phyloP scores from a whole-genome alignment of 176 grass and related monocot species.

The Oryza brachyantha region DNA sequence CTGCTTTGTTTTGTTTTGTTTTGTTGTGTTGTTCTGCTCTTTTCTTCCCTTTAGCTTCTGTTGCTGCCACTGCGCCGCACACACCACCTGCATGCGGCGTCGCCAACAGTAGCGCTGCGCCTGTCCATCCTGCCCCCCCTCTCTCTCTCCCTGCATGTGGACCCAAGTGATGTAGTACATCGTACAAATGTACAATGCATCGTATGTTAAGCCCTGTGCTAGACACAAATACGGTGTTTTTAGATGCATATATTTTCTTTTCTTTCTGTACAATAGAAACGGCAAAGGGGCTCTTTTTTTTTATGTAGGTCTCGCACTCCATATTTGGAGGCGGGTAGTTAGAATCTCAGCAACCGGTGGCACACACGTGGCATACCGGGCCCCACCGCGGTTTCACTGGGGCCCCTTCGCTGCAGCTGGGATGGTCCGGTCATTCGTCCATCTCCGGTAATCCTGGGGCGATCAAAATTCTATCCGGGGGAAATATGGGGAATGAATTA shows the following conservation, averaged over 20 bases:
- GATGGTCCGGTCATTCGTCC: not conserved
- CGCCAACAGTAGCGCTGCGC: not conserved
- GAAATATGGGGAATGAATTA: no score
- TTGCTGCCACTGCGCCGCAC: not conserved
- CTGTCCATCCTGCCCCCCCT: not conserved
- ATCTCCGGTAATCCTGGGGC: not conserved
- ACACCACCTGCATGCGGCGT: conserved; percentile 12
- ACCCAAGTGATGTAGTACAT: not conserved
- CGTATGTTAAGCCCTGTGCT: not conserved
- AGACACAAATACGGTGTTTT: not conserved
- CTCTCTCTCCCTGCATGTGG: not conserved
- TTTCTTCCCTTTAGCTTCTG: not conserved
- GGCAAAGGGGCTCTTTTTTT: conserved; percentile 27
- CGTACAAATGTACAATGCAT: no score
- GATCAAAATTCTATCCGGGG: not conserved
- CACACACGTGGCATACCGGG: conserved; percentile 18
- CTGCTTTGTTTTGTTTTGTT: no score
- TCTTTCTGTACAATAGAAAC: not conserved
- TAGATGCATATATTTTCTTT: not conserved
- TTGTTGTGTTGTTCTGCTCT: conserved; percentile 4
- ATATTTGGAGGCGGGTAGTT: conserved; percentile 28
- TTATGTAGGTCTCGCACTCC: conserved; percentile 22
- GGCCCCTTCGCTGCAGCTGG: no score
- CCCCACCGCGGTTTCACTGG: no score
- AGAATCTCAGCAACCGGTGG: not conserved